phyloP scores from a whole-genome alignment of 2,329 filamentous ascomycete species.

The Ophiostoma piceae region DNA sequence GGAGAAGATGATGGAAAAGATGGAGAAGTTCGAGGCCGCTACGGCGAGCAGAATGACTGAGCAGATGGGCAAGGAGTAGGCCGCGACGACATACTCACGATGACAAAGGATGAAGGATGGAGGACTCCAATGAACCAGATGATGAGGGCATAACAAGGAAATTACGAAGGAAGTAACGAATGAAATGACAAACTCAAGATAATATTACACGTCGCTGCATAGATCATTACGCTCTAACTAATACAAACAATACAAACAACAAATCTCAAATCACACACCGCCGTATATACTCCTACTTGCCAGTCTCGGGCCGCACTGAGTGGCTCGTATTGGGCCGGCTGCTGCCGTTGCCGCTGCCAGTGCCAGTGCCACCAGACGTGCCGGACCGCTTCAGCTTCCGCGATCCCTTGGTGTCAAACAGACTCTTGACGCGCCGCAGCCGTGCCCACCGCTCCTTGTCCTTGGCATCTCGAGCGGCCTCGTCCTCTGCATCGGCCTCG shows the following conservation, averaged over 20 bases:
- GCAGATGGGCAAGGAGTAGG: too few relatives aligned
- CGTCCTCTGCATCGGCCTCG: conserved; percentile 34
- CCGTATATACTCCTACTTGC: neutral
- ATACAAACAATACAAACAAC: neutral
- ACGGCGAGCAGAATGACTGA: too few relatives aligned
- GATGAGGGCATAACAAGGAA: too few relatives aligned
- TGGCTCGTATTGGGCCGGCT: conserved; percentile 25
- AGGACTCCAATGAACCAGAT: too few relatives aligned
- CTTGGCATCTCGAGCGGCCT: conserved; percentile 48
- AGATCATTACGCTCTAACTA: neutral
- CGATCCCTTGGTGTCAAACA: conserved; percentile 60
- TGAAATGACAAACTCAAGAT: neutral
- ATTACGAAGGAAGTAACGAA: too few relatives aligned
- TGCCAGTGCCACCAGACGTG: conserved; percentile 13
- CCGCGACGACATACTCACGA: too few relatives aligned
- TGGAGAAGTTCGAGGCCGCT: too few relatives aligned
- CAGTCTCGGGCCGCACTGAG: conserved; percentile 14
- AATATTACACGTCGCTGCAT: neutral
- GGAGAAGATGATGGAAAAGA: too few relatives aligned
- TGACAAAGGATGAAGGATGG: too few relatives aligned
- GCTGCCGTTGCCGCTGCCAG: neutral
- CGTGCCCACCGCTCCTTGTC: conserved; percentile 71
- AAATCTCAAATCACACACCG: neutral
- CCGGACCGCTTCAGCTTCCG: conserved; percentile 43
- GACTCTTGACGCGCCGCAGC: conserved; percentile 63